Conservation (phyloP, 2,329 filamentous ascomycete genomes). For the Colletotrichum gigasporum region DNA sequence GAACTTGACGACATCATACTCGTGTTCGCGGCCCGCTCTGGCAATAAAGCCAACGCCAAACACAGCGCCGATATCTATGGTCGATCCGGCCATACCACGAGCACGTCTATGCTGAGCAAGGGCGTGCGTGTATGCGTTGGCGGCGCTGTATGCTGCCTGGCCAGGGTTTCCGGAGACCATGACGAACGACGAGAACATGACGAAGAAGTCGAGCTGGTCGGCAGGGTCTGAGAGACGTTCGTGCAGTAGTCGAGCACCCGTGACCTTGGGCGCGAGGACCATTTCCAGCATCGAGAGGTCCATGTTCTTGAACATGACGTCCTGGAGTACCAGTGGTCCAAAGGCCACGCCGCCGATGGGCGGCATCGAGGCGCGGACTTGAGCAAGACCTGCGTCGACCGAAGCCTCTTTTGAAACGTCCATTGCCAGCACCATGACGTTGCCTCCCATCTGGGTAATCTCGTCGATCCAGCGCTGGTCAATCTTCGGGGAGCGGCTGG, state of each 20-base stretch:
- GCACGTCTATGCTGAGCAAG: conserved; percentile 45
- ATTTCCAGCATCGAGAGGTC: conserved; percentile 35
- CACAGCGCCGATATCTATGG: conserved; percentile 48
- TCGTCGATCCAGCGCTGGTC: conserved; percentile 11
- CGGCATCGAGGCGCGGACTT: conserved; percentile 36
- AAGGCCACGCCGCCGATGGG: conserved; percentile 52
- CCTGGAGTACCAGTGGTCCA: conserved; percentile 54
- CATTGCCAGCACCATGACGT: conserved; percentile 24
- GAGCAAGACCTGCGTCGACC: conserved; percentile 20
- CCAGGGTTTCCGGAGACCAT: conserved; percentile 39
- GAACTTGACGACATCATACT: conserved; percentile 17
- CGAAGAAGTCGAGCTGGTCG: conserved; percentile 45
- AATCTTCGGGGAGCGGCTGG: conserved; percentile 44
- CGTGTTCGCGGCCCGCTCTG: conserved; percentile 22
- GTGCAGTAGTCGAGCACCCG: conserved; percentile 42
- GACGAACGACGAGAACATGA: conserved; percentile 44
- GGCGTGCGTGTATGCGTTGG: conserved; percentile 51
- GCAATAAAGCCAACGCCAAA: conserved; percentile 52
- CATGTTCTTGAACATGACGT: conserved; percentile 43
- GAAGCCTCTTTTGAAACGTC: conserved; percentile 24
- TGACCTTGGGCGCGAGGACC: conserved; percentile 45
- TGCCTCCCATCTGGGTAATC: conserved; percentile 5
- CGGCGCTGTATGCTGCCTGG: conserved; percentile 56
- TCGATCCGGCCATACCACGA: conserved; percentile 47
- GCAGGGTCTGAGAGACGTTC: conserved; percentile 36